Conservation (phyloP, 306 rosid genomes). For the Glycine soja region DNA sequence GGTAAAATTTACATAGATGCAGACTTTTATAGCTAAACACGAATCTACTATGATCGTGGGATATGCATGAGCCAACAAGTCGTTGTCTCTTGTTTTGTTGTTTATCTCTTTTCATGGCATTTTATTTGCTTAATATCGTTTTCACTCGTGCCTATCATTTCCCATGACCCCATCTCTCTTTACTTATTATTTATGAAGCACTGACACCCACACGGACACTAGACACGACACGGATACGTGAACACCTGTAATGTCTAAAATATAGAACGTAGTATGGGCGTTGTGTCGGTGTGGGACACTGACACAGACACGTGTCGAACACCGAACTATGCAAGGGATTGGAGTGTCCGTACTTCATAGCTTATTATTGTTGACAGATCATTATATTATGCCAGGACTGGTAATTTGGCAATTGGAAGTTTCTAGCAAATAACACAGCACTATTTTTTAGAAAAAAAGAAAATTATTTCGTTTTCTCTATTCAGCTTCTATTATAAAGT, state of each 20-base stretch:
- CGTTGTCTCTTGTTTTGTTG: constrained; percentile 59
- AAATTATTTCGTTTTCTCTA: background rate
- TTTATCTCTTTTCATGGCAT: background rate
- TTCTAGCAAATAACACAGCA: constrained; percentile 4
- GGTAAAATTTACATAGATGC: constrained; percentile 29
- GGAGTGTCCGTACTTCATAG: too few relatives aligned
- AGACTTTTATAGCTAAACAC: constrained; percentile 5
- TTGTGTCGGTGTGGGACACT: too few relatives aligned
- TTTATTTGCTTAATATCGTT: background rate
- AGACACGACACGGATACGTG: too few relatives aligned
- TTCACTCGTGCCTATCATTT: background rate
- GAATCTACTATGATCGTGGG: constrained; percentile 16
- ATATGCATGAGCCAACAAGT: constrained; percentile 69
- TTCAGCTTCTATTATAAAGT: background rate
- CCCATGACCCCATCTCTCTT: too few relatives aligned
- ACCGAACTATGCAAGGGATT: too few relatives aligned
- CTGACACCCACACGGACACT: too few relatives aligned
- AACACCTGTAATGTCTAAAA: too few relatives aligned
- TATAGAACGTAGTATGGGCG: too few relatives aligned
- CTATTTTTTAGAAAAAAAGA: background rate
- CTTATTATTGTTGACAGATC: background rate
- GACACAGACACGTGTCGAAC: too few relatives aligned
- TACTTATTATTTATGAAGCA: background rate
- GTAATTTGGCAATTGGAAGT: background rate
- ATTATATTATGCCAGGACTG: background rate